Evolutionary conservation across 495 filamentous ascomycete species (phyloP), one percentile per base, ranked within the genome.

Genomic region (Xylaria sp.): DNA sequence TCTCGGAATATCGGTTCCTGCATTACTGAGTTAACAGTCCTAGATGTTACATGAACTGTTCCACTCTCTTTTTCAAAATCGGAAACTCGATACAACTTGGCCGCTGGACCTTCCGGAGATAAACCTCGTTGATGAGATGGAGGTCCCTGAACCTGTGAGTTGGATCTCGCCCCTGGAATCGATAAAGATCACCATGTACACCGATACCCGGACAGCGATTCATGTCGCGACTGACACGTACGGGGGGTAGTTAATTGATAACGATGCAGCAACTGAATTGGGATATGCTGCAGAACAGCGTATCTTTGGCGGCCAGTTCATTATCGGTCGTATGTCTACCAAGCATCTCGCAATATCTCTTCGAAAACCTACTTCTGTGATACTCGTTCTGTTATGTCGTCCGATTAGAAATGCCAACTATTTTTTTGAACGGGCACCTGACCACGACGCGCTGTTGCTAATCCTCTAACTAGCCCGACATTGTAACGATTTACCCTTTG

Each of bases 21-120:
- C 21, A 37, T 69, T 12, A 5, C 52, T 61, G 6, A 17, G 14
- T 40, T 43, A 52, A 31, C 12, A 61, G n/a, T 35, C 3, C 12
- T 29, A 69, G 67, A 69, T 69, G 44, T 40, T 69, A 14, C 67
- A 69, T 43, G 67, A 69, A 31, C 1, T 69, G 5, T 15, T 50
- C 29, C 67, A 69, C 19, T 3, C 55, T 35, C 26, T 61, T 15
- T 24, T 6, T 31, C 14, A 31, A 26, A 29, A 1, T 19, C 12
- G 14, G 24, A 46, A 2, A 61, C 1, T 26, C 33, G 40, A 40
- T 17, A 9, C 15, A 11, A 5, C 33, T 31, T 53, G 31, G 48
- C 8, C 44, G 61, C 19, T 17, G 2, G 12, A 62, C 17, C 37
- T 29, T 55, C 52, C 3, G 26, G 12, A 24, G 17, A 55, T 55